phyloP scores from a whole-genome alignment of 2,329 filamentous ascomycete species.

The Nothomitra cinnamomea region DNA sequence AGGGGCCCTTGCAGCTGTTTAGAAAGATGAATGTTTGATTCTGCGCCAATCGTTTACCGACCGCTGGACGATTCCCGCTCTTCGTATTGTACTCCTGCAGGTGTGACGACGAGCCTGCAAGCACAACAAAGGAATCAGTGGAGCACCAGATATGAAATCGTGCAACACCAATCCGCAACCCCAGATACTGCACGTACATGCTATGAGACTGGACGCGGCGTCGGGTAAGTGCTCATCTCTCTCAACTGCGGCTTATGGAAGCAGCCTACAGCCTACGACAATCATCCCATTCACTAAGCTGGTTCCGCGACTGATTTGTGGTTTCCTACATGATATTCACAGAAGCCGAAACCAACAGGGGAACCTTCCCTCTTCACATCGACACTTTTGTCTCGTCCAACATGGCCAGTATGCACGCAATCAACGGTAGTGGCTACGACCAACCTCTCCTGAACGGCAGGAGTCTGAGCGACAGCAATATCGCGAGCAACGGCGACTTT shows the following conservation, averaged over 20 bases:
- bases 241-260: no score
- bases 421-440: background rate
- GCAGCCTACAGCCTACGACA: no score
- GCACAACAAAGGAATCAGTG: background rate
- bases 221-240: background rate
- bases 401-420: background rate
- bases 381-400: background rate
- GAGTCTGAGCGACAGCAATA: background rate
- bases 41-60: no score
- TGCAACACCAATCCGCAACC: background rate
- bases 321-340: background rate
- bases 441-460: conserved; percentile 1
- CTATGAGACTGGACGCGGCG: background rate
- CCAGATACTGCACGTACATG: background rate
- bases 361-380: background rate
- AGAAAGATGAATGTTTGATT: no score
- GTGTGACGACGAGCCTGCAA: background rate
- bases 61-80: no score
- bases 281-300: no score
- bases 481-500: background rate
- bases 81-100: no score
- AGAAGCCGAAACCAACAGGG: background rate
- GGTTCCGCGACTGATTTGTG: background rate
- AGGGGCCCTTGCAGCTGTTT: no score
- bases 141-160: background rate